Percentiles rank a stretch among this genome's conserved stretches.
Evolutionary conservation across 2,329 filamentous ascomycete genomes (phyloP).

Genomic region (Kalaharituber pfeilii): DNA sequence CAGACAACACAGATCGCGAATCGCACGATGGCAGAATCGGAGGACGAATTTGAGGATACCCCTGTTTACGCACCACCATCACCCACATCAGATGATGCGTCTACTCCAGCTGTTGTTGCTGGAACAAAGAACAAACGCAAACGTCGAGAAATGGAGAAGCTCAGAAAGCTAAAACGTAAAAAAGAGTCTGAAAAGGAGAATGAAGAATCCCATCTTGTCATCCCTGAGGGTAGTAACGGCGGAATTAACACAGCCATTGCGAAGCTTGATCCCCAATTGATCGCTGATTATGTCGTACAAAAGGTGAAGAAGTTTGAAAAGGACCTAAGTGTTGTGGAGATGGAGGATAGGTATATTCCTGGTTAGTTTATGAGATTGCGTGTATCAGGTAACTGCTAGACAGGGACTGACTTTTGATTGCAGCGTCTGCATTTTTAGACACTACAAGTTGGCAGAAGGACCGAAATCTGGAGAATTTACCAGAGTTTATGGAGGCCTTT

Average conservation of each 20-base stretch:
- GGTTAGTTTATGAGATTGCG: conserved; percentile 45
- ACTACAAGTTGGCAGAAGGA: conserved; percentile 55
- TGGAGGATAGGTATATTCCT: conserved; percentile 64
- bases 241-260: conserved; percentile 58
- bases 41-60: conserved; percentile 15
- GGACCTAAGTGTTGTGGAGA: conserved; percentile 65
- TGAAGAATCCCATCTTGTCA: conserved; percentile 3
- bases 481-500: conserved; percentile 53
- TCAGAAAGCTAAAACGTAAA: conserved; percentile 11
- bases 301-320: conserved; percentile 60
- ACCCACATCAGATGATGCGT: neutral
- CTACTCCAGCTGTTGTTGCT: neutral
- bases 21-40: no score
- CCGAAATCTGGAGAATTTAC: conserved; percentile 54
- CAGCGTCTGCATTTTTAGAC: conserved; percentile 60
- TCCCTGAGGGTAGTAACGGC: neutral
- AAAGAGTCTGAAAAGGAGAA: conserved; percentile 2
- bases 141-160: conserved; percentile 17
- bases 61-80: conserved; percentile 5
- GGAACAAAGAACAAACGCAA: conserved; percentile 15
- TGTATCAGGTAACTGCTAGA: neutral
- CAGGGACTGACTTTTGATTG: neutral
- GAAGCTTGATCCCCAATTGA: conserved; percentile 62
- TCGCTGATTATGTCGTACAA: conserved; percentile 74
- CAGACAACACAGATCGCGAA: no score